Percentiles rank a stretch among this genome's conserved stretches.
phyloP scores from a whole-genome alignment of 164 flowering plant genomes.

The Kalanchoe fedtschenkoi region DNA sequence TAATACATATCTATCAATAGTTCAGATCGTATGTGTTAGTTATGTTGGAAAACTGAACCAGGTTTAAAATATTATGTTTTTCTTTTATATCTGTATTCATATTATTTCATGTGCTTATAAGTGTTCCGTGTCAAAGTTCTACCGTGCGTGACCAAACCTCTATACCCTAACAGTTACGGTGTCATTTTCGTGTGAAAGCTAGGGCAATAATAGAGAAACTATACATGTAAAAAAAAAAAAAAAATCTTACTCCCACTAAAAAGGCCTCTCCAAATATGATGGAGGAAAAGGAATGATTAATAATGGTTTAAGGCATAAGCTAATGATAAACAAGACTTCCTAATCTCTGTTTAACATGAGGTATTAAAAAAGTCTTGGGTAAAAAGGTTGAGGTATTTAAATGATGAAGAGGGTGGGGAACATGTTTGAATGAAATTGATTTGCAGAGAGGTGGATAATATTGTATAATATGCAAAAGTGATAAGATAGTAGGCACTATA shows the following conservation, averaged over 20 bases:
- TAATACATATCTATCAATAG: no score
- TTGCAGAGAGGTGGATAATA: not conserved
- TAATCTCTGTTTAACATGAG: not conserved
- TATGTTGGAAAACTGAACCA: no score
- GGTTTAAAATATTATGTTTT: no score
- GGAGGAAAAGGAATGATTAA: not conserved
- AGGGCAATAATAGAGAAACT: no score
- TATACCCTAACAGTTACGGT: no score
- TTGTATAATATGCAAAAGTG: not conserved
- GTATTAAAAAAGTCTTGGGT: not conserved
- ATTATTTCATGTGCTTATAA: no score
- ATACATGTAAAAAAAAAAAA: no score
- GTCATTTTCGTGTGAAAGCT: no score
- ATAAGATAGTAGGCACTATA: not conserved
- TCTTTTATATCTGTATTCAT: no score
- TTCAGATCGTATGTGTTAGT: no score
- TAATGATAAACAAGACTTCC: not conserved
- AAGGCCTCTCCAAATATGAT: not conserved
- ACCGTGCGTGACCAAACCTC: no score
- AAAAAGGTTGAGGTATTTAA: not conserved
- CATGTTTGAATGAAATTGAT: not conserved
- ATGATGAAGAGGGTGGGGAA: not conserved
- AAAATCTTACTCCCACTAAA: not conserved
- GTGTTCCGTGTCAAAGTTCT: no score
- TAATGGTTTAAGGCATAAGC: not conserved